These are phyloP conservation scores for Hypoxylon sp. DNA, from an alignment of 2,329 filamentous ascomycete species.

Conservation along the genomic window DNA sequence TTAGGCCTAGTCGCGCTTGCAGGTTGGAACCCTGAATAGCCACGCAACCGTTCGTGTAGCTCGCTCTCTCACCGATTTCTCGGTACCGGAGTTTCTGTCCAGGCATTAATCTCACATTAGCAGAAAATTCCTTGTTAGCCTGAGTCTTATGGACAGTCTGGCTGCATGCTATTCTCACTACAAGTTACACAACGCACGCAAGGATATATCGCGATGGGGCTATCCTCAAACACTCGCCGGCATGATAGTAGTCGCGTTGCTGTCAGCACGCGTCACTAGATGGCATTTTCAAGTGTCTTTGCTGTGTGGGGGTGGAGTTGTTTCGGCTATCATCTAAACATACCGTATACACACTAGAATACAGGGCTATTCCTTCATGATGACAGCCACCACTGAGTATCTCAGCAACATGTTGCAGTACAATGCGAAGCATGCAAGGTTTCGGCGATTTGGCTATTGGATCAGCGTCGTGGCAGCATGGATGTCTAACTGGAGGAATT, in stretches of 20 bases:
- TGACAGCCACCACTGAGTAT: background rate
- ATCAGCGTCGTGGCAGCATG: background rate
- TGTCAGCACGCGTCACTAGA: background rate
- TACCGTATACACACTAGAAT: conserved; percentile 11
- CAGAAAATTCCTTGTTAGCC: background rate
- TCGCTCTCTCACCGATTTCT: too few relatives aligned
- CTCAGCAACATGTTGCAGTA: background rate
- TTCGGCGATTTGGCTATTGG: background rate
- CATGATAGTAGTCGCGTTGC: background rate
- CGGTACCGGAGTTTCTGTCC: too few relatives aligned
- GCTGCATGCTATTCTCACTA: background rate
- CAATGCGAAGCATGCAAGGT: background rate
- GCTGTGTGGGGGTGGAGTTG: background rate
- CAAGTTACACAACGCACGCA: background rate
- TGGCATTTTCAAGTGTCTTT: background rate
- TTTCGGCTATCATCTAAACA: background rate
- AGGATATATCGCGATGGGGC: background rate
- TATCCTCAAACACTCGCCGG: too few relatives aligned
- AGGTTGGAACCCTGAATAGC: too few relatives aligned
- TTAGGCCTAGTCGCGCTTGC: too few relatives aligned
- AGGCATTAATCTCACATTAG: too few relatives aligned
- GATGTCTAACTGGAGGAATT: background rate
- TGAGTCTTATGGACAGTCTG: background rate
- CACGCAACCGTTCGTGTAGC: too few relatives aligned
- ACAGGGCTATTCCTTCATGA: background rate